These are phyloP conservation scores for Tuber umbilicatum DNA, from an alignment of 495 filamentous ascomycete genomes.

Conservation along the genomic window DNA sequence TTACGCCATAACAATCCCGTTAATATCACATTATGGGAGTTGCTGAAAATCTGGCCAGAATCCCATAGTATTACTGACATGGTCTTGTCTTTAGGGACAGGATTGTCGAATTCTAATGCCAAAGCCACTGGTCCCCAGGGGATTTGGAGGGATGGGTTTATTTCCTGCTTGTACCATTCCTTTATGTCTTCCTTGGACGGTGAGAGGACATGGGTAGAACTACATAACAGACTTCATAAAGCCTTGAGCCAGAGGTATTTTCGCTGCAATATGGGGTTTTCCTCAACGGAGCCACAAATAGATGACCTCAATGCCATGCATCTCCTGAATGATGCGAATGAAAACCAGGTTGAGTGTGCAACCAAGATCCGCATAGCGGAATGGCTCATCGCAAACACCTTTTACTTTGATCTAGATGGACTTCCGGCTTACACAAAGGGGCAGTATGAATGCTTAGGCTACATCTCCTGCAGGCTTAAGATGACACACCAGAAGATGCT, in stretches of 20 bases:
- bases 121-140: slow-evolving; percentile 5
- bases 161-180: slow-evolving; percentile 8
- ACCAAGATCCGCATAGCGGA: slow-evolving; percentile 2
- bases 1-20: slow-evolving; percentile 43
- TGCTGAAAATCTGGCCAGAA: slow-evolving; percentile 39
- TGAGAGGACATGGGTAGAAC: slow-evolving; percentile 9
- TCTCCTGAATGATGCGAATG: background rate
- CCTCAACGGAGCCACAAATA: background rate
- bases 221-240: too few relatives aligned
- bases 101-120: slow-evolving; percentile 9
- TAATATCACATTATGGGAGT: slow-evolving; percentile 40
- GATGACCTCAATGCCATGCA: slow-evolving; percentile 10
- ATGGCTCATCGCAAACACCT: slow-evolving; percentile 11
- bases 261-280: slow-evolving; percentile 9
- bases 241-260: slow-evolving; percentile 1
- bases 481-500: background rate
- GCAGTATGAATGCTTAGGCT: too few relatives aligned
- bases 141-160: slow-evolving; percentile 15
- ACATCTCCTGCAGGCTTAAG: too few relatives aligned
- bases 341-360: background rate
- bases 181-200: slow-evolving; percentile 15
- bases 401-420: too few relatives aligned
- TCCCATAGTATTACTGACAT: slow-evolving; percentile 32
- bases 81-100: slow-evolving; percentile 44
- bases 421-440: too few relatives aligned